Conservation (phyloP, 331 rosid species). For the Pyracantha coccinea region DNA sequence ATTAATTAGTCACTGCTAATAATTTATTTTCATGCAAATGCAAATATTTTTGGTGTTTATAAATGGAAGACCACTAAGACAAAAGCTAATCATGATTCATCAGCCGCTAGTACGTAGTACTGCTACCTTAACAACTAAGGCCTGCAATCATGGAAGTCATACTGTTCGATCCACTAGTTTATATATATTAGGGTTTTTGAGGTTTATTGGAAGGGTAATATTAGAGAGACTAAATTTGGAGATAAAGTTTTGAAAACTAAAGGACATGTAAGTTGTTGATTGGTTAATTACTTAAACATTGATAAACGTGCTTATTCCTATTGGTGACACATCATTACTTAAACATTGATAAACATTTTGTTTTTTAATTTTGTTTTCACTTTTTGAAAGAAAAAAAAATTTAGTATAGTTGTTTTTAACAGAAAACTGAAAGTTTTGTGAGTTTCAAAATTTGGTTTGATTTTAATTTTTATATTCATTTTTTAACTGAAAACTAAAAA, state of each 20-base stretch:
- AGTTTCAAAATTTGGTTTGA: neutral
- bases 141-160: neutral
- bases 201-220: neutral
- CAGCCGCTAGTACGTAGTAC: neutral
- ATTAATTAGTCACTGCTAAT: neutral
- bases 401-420: too few relatives aligned
- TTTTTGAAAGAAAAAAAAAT: too few relatives aligned
- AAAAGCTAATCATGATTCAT: neutral
- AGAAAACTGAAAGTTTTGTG: too few relatives aligned
- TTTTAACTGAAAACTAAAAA: too few relatives aligned
- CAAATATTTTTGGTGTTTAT: neutral
- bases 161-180: neutral
- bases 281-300: too few relatives aligned
- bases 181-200: neutral
- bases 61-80: neutral
- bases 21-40: neutral
- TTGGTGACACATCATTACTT: too few relatives aligned
- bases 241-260: too few relatives aligned
- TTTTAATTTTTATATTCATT: too few relatives aligned
- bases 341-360: neutral
- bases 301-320: too few relatives aligned
- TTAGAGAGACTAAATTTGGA: accelerated
- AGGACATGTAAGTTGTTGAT: too few relatives aligned
- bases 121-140: neutral
- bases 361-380: too few relatives aligned